Conservation (phyloP, 768 basidiomycete species). For the Leucocoprinus sp. region DNA sequence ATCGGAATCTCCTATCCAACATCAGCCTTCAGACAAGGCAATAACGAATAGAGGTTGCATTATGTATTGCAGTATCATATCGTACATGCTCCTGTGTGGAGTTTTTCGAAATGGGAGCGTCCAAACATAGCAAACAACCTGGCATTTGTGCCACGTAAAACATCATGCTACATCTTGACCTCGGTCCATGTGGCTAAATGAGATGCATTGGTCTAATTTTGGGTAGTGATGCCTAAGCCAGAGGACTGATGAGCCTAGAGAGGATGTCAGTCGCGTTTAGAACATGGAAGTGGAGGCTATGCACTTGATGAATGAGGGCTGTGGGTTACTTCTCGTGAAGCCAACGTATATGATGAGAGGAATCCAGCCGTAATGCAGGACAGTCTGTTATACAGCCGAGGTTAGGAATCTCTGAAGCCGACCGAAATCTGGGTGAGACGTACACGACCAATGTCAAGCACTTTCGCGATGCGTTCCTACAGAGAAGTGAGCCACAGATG, state of each 20-base stretch:
- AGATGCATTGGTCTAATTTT: conserved; percentile 19
- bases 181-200: not conserved
- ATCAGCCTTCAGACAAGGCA: not conserved
- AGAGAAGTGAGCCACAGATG: not conserved
- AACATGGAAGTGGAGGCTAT: conserved; percentile 22
- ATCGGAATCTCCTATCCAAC: not conserved
- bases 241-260: conserved; percentile 81
- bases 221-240: conserved; percentile 47
- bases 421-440: conserved; percentile 19
- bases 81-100: conserved; percentile 10
- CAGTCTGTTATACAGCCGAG: conserved; percentile 43
- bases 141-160: conserved; percentile 9
- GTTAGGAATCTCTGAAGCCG: not conserved
- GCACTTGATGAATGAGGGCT: conserved; percentile 92
- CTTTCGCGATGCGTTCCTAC: conserved; percentile 80
- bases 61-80: conserved; percentile 12
- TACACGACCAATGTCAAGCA: conserved; percentile 77
- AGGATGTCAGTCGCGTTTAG: conserved; percentile 4
- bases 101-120: conserved; percentile 1
- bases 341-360: conserved; percentile 95
- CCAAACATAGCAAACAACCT: not conserved
- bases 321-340: conserved; percentile 86
- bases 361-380: conserved; percentile 94
- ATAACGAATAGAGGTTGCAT: not conserved
- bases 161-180: not conserved